Evolutionary conservation across 1,284 basidiomycete genomes (phyloP).

Genomic region (Papiliotrema terrestris): DNA sequence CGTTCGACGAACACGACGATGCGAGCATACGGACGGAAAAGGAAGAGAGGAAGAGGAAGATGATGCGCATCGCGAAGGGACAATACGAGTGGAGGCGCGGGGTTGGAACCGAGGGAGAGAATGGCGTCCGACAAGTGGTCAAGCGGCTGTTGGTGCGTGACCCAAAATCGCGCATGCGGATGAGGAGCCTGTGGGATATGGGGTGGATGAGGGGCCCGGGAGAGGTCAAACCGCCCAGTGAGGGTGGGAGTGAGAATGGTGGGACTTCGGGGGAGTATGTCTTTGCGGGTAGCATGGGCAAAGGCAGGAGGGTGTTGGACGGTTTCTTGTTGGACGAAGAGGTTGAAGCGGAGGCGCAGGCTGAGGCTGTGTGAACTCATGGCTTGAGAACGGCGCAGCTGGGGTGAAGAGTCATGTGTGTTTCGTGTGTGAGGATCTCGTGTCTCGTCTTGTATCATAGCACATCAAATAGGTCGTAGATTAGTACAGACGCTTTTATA

Average conservation of each 20-base stretch:
- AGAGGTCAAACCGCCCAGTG: constrained; percentile 13
- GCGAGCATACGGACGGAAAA: constrained; percentile 26
- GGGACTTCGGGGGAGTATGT: not conserved
- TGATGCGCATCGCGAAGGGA: constrained; percentile 73
- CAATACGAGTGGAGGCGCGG: constrained; percentile 64
- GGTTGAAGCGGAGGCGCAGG: constrained; percentile 19
- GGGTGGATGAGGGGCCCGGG: constrained; percentile 58
- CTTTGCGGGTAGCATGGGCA: not conserved
- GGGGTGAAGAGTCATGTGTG: too few relatives aligned
- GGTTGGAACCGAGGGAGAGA: constrained; percentile 15
- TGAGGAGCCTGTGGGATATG: constrained; percentile 64
- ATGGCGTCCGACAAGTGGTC: constrained; percentile 54
- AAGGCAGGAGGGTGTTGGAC: constrained; percentile 24
- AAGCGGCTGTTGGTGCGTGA: constrained; percentile 64
- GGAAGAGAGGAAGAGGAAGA: constrained; percentile 50
- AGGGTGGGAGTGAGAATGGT: not conserved
- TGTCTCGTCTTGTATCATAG: not conserved
- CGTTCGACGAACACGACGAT: constrained; percentile 43
- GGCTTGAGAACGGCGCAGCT: too few relatives aligned
- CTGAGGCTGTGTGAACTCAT: not conserved
- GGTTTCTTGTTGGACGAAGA: constrained; percentile 35
- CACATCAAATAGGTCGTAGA: not conserved
- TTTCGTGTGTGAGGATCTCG: not conserved
- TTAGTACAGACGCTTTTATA: not conserved
- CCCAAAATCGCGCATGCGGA: constrained; percentile 59